Percentiles rank a stretch among this genome's conserved stretches.
Evolutionary conservation across 169 alveolate genomes (phyloP).

Genomic region (Eimeria sp.): DNA sequence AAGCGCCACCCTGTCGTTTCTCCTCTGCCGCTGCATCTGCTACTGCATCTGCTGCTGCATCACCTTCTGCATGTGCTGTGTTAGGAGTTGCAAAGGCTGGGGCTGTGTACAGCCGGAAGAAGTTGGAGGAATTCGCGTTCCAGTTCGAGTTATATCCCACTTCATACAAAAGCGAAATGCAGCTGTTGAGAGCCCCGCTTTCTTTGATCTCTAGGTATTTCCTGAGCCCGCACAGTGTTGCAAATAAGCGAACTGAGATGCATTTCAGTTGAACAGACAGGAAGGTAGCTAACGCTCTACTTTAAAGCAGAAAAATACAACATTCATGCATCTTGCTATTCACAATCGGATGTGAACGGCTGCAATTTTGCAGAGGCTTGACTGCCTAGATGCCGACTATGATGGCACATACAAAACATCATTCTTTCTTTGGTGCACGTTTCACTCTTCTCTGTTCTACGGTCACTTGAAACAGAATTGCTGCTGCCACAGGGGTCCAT

Average conservation of each 20-base stretch:
- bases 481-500: background rate
- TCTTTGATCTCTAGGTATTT: slow-evolving; percentile 75
- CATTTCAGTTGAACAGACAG: background rate
- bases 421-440: background rate
- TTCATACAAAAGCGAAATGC: slow-evolving; percentile 84
- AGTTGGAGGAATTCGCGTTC: slow-evolving; percentile 37
- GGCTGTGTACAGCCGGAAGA: background rate
- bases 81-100: background rate
- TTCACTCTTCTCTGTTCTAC: background rate
- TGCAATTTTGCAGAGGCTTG: background rate
- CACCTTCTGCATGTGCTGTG: background rate
- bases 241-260: background rate
- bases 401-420: background rate
- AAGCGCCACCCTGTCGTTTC: background rate
- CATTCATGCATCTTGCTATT: background rate
- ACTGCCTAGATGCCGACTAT: background rate
- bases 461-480: no score
- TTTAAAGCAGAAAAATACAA: no score
- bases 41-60: background rate
- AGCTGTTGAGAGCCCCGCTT: slow-evolving; percentile 77
- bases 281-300: background rate
- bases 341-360: background rate
- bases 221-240: slow-evolving; percentile 63
- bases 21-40: slow-evolving; percentile 15
- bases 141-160: slow-evolving; percentile 87